These are phyloP conservation scores for Hypoxylon sp. DNA, from an alignment of 2,329 filamentous ascomycete genomes.

Conservation along the genomic window DNA sequence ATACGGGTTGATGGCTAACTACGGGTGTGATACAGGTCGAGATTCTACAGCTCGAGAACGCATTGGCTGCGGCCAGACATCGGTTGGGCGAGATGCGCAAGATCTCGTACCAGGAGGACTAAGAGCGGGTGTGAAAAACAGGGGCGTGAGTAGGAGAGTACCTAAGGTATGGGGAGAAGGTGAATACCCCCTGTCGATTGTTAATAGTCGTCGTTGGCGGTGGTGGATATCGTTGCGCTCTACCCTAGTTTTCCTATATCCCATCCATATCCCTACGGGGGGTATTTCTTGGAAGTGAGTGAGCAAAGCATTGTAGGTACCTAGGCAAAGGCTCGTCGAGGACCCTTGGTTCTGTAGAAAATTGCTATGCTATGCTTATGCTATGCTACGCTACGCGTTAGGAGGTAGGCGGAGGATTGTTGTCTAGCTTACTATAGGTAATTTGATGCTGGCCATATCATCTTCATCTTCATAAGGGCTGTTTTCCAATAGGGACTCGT, in stretches of 20 bases:
- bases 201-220: background rate
- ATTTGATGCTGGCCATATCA: constrained; percentile 18
- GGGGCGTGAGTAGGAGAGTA: background rate
- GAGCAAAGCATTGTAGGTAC: background rate
- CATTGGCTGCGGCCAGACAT: constrained; percentile 82
- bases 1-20: constrained; percentile 14
- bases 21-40: constrained; percentile 77
- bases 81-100: constrained; percentile 97
- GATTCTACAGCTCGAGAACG: constrained; percentile 95
- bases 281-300: background rate
- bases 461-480: background rate
- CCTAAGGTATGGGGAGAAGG: background rate
- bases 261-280: background rate
- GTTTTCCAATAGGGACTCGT: background rate
- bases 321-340: background rate
- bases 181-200: constrained; percentile 2
- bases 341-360: constrained; percentile 21
- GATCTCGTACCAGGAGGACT: constrained; percentile 91
- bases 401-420: constrained; percentile 6
- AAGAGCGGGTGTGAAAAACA: constrained; percentile 34
- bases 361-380: constrained; percentile 17
- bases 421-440: constrained; percentile 23
- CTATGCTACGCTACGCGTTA: constrained; percentile 1
- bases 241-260: background rate
- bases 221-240: background rate